Base-by-base conservation (phyloP, 768 basidiomycete species). In the Neoboletus subvelutipes region DNA sequence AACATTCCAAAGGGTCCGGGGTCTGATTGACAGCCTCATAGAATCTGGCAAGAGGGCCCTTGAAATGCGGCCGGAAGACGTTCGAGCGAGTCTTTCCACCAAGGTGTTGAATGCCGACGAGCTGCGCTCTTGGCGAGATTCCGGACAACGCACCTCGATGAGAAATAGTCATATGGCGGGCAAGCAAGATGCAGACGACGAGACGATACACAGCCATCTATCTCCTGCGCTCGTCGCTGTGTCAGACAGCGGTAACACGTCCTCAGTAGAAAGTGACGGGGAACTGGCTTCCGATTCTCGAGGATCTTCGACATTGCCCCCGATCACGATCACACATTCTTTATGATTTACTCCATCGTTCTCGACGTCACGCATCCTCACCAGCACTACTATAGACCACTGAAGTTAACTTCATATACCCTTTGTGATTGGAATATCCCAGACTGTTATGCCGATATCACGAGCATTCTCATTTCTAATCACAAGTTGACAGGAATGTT, bases 21-120 rank as follows among this genome's bases (percentile, higher is more conserved):
- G 73, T n/a, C 74, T 89, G 39, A 64, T 94, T 13, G 89, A 90
- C 5, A 71, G 63, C 15, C 76, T 94, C 13, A 71, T 93, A 24
- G 77, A 81, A 36, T 69, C 77, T 2, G 88, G 85, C 2, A 77
- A 76, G 61, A 72, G 70, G 22, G 90, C 90, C 2, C 78, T 92
- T n/a, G 83, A 85, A 63, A 75, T 72, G 36, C 82, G 77, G 26
- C 72, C 80, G 1, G 75, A 76, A 33, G 86, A 89, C 61, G 82
- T 84, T 51, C 72, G 73, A 28, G 67, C 70, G 20, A 78, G 76
- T 61, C 71, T 81, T 12, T 75, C 75, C 4, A 77, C 85, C 20
- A 89, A 88, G 68, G 91, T 92, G 9, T 76, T 93, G 18, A 85
- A 79, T 54, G 83, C 85, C 43, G 86, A 88, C 59, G 90, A 92